phyloP scores from a whole-genome alignment of 805 yeast species.

The Kockiozyma suomiensis region DNA sequence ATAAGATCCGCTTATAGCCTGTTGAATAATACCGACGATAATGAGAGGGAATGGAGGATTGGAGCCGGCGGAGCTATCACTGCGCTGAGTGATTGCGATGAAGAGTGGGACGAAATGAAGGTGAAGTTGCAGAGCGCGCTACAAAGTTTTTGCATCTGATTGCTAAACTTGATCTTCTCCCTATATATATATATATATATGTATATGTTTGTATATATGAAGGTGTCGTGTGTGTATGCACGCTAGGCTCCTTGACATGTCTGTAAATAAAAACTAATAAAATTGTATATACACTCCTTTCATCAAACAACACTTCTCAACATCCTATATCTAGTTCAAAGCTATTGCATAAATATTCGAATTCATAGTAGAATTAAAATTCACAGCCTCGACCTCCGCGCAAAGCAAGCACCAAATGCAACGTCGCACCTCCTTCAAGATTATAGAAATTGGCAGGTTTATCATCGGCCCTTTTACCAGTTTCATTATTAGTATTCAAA shows the following conservation, averaged over 20 bases:
- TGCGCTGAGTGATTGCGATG: conserved; percentile 75
- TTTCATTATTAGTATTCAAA: background rate
- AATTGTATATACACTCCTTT: background rate
- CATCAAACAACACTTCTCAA: too few relatives aligned
- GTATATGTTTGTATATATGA: background rate
- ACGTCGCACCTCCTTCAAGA: conserved; percentile 80
- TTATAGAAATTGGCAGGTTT: conserved; percentile 70
- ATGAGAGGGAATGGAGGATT: conserved; percentile 63
- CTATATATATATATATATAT: background rate
- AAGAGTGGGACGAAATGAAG: conserved; percentile 91
- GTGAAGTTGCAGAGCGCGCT: conserved; percentile 78
- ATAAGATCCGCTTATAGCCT: conserved; percentile 81
- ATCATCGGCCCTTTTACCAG: conserved; percentile 61
- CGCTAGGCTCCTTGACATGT: too few relatives aligned
- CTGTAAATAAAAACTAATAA: background rate
- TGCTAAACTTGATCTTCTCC: too few relatives aligned
- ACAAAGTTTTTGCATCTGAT: conserved; percentile 55
- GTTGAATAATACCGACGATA: conserved; percentile 47
- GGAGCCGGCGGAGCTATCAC: conserved; percentile 99
- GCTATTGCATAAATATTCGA: too few relatives aligned
- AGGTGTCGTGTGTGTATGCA: too few relatives aligned
- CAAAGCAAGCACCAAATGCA: conserved; percentile 87
- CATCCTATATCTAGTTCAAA: too few relatives aligned
- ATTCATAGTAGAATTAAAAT: too few relatives aligned
- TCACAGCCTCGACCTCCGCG: conserved; percentile 89